Conservation (phyloP, 2,329 filamentous ascomycete genomes). For the Arthrocladium fulminans region DNA sequence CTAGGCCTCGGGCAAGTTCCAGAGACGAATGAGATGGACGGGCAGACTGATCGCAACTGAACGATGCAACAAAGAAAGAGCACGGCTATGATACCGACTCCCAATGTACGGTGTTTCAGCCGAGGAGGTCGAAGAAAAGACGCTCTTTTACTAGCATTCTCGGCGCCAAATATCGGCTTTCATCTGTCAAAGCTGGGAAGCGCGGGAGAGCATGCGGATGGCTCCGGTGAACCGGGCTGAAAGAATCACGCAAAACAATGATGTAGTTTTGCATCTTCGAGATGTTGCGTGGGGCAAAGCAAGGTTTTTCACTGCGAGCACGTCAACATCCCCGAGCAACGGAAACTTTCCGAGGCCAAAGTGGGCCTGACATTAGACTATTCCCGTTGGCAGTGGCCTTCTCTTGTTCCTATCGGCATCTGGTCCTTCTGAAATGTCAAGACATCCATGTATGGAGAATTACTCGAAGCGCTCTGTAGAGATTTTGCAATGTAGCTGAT, state of each 20-base stretch:
- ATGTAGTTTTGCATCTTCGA: constrained; percentile 7
- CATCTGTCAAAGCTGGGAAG: not conserved
- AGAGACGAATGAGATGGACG: not conserved
- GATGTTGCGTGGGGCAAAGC: not conserved
- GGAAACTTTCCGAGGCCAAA: not conserved
- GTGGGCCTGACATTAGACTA: no score
- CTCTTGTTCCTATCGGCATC: no score
- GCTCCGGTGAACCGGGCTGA: not conserved
- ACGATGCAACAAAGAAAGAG: not conserved
- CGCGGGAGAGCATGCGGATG: not conserved
- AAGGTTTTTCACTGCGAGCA: not conserved
- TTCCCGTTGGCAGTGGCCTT: no score
- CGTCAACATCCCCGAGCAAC: not conserved
- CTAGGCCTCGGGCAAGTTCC: not conserved
- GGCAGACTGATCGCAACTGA: not conserved
- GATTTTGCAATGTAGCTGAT: no score
- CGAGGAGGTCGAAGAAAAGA: not conserved
- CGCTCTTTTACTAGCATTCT: not conserved
- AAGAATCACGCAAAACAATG: not conserved
- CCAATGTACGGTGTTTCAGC: not conserved
- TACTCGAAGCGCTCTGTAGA: no score
- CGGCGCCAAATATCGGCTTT: not conserved
- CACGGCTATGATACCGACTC: not conserved
- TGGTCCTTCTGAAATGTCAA: no score
- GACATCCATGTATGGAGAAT: no score